These are phyloP conservation scores for Spathaspora boniae DNA, from an alignment of 805 yeast genomes.

Conservation along the genomic window DNA sequence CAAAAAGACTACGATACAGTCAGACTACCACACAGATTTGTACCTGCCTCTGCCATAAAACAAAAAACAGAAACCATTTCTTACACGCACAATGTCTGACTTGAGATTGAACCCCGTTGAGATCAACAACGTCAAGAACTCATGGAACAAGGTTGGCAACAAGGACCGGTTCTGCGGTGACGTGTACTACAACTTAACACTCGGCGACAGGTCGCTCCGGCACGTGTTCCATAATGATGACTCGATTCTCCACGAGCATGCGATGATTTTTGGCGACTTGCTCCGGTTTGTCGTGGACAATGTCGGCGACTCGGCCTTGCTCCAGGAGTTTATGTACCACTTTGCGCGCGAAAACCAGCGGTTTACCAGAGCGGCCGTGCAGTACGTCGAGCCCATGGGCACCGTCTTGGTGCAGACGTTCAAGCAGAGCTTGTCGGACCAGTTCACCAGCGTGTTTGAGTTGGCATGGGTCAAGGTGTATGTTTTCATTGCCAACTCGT, in stretches of 20 bases:
- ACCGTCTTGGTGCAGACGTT: slow-evolving; percentile 34
- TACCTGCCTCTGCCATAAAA: too few relatives aligned
- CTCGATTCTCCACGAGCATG: slow-evolving; percentile 24
- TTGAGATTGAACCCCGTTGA: slow-evolving; percentile 8
- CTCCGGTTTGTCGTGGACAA: slow-evolving; percentile 29
- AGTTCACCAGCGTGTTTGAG: slow-evolving; percentile 31
- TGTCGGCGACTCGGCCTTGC: slow-evolving; percentile 21
- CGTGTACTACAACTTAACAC: slow-evolving; percentile 32
- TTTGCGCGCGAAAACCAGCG: slow-evolving; percentile 30
- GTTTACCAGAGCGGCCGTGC: slow-evolving; percentile 20
- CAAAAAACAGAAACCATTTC: not conserved
- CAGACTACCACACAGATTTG: too few relatives aligned
- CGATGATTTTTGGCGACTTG: slow-evolving; percentile 34
- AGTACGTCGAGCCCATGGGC: slow-evolving; percentile 43
- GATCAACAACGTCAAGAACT: slow-evolving; percentile 5
- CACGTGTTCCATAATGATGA: slow-evolving; percentile 17
- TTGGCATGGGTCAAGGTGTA: slow-evolving; percentile 38
- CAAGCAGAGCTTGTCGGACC: slow-evolving; percentile 31
- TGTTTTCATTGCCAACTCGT: slow-evolving; percentile 36
- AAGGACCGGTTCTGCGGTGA: slow-evolving; percentile 26
- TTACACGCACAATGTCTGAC: slow-evolving; percentile 3
- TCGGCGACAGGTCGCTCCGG: slow-evolving; percentile 23
- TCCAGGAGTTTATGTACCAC: slow-evolving; percentile 31
- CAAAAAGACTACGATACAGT: not conserved
- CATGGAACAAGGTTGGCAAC: slow-evolving; percentile 31